Base-by-base conservation (phyloP, 371 early-diverging fungal species). In the Mucor velutinosus region DNA sequence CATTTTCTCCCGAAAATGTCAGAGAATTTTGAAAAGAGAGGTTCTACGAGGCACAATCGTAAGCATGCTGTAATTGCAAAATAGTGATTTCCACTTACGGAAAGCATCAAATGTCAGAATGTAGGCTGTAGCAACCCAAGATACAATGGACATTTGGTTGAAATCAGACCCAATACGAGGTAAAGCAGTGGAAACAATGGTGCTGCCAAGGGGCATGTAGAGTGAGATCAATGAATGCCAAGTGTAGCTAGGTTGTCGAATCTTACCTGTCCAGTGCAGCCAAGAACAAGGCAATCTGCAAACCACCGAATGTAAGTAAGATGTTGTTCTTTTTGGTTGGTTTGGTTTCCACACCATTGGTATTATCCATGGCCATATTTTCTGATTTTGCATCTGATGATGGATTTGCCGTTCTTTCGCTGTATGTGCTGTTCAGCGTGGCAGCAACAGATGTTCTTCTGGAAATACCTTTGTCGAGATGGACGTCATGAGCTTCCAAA, bases 1-100 rank as follows among this genome's bases (percentile, higher is more conserved):
- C 74, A 63, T 71, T 90, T 91, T 11, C 92, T 85, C n/a, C 92
- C 94, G 75, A 92, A 92, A 70, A 92, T 90, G 66, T 91, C 90
- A 12, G 90, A 83, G 60, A 89, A 76, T 67, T 89, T 85, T 3
- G 90, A 81, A 65, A 87, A 90, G 6, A 83, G 57, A n/a, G 84
- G 84, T 58, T 84, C 78, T 76, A 67, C 11, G 14, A n/a, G 25
- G 93, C 90, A 7, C 76, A 76, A 1, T 92, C 91, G 43, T 93
- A 70, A 41, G 93, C 91, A 0, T 89, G 7, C 91, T 10, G 91
- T 78, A 30, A 94, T 90, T 33, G 8, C n/a, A 58, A 95, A 92
- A 0, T 1, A 21, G 21, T 47, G 47, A 17, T 92, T 92, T 87
- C 70, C 27, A 55, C 67, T 43, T 70, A 73, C 74, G 77, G 29